A percentile compares a stretch with the other conserved stretches of the same genome.
Conservation (phyloP, 768 basidiomycete genomes). For the Lactifluus piperatus region DNA sequence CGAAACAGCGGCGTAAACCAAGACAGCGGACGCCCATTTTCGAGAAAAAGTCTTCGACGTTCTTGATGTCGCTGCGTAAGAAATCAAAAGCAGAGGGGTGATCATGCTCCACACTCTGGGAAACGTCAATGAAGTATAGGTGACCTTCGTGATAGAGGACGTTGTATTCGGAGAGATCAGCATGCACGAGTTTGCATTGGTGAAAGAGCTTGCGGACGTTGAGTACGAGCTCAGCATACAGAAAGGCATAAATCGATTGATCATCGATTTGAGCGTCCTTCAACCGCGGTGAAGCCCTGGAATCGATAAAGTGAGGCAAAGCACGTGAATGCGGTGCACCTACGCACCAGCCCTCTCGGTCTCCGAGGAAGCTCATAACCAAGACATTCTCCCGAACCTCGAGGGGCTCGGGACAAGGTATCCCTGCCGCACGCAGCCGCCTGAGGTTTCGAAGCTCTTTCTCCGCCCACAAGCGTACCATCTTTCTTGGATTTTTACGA, state of each 20-base stretch:
- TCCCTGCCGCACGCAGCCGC: constrained; percentile 72
- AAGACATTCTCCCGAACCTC: constrained; percentile 96
- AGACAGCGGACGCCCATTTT: constrained; percentile 66
- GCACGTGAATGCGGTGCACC: constrained; percentile 18
- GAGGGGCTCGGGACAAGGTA: constrained; percentile 79
- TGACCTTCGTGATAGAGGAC: constrained; percentile 78
- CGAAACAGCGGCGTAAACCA: constrained; percentile 77
- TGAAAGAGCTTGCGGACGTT: constrained; percentile 80
- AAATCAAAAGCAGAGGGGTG: constrained; percentile 97
- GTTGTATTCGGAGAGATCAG: constrained; percentile 98
- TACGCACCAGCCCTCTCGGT: constrained; percentile 67
- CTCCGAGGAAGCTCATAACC: constrained; percentile 90
- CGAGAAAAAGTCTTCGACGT: constrained; percentile 88
- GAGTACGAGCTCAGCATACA: constrained; percentile 78
- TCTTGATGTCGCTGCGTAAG: constrained; percentile 83
- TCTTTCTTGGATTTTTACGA: constrained; percentile 90
- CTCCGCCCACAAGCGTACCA: constrained; percentile 98
- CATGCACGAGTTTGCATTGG: constrained; percentile 89
- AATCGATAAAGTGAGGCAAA: constrained; percentile 1
- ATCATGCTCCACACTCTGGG: constrained; percentile 97
- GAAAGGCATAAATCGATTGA: constrained; percentile 37
- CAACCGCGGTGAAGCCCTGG: constrained; percentile 84
- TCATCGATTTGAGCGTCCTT: constrained; percentile 71
- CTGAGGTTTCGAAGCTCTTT: constrained; percentile 97
- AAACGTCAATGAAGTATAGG: constrained; percentile 94